phyloP scores from a whole-genome alignment of 805 yeast genomes.

The Metschnikowia aberdeeniae region DNA sequence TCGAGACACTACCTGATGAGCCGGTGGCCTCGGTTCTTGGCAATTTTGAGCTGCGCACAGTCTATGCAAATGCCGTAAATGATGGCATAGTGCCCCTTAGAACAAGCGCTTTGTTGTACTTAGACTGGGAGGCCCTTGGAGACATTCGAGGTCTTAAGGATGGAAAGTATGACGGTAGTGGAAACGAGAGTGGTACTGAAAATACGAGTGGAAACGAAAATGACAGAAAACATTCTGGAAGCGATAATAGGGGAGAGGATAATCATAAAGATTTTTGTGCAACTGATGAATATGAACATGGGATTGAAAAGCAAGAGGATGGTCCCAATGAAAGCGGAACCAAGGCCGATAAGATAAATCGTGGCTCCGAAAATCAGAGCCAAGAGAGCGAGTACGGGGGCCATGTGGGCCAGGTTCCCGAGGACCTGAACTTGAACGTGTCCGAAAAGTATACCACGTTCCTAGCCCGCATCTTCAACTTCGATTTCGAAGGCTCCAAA shows the following conservation, averaged over 20 bases:
- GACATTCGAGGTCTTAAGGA: conserved; percentile 29
- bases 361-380: not conserved
- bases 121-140: conserved; percentile 42
- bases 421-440: conserved; percentile 14
- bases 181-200: conserved; percentile 2
- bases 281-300: not conserved
- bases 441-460: conserved; percentile 13
- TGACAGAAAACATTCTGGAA: not conserved
- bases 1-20: conserved; percentile 39
- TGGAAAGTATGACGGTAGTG: not conserved
- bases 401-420: conserved; percentile 30
- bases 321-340: too few relatives aligned
- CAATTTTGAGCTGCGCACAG: conserved; percentile 30
- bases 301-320: too few relatives aligned
- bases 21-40: conserved; percentile 31
- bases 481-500: conserved; percentile 8
- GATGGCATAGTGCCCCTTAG: conserved; percentile 46
- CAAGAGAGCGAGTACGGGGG: not conserved
- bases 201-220: not conserved
- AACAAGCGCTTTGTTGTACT: conserved; percentile 38
- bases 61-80: conserved; percentile 43
- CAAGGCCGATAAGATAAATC: too few relatives aligned
- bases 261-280: not conserved
- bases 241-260: conserved; percentile 2
- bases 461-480: conserved; percentile 11